A percentile compares a stretch with the other conserved stretches of the same genome.
Evolutionary conservation across 2,329 filamentous ascomycete genomes (phyloP).

Genomic region (Penicillium verrucosum): DNA sequence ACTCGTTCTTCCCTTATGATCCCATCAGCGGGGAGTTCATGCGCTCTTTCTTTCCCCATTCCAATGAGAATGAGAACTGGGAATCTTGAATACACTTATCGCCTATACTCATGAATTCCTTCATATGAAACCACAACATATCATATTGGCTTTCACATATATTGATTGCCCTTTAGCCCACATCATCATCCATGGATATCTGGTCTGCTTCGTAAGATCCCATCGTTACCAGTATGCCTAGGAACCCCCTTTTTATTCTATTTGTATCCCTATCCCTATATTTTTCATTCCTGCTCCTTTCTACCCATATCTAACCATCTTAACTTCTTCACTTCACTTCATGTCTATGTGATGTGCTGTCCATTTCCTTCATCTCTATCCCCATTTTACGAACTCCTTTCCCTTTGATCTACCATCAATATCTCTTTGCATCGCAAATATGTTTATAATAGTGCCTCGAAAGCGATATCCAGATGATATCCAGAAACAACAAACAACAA

Average conservation of each 20-base stretch:
- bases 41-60: slow-evolving; percentile 37
- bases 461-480: background rate
- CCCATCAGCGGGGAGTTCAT: slow-evolving; percentile 41
- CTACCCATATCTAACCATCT: background rate
- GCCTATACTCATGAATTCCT: background rate
- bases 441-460: background rate
- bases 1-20: slow-evolving; percentile 39
- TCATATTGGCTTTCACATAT: background rate
- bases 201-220: background rate
- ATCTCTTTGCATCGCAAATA: background rate
- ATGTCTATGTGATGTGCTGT: background rate
- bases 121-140: background rate
- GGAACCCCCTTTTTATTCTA: background rate
- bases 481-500: background rate
- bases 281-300: too few relatives aligned
- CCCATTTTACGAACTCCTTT: background rate
- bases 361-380: background rate
- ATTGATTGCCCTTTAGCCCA: background rate
- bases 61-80: slow-evolving; percentile 28
- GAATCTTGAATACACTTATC: background rate
- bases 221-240: background rate
- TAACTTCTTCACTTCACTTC: too few relatives aligned
- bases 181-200: background rate
- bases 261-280: too few relatives aligned
- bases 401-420: background rate